A percentile compares a stretch with the other conserved stretches of the same genome.
Evolutionary conservation across 495 filamentous ascomycete genomes (phyloP).

Genomic region (Penicillium goetzii): DNA sequence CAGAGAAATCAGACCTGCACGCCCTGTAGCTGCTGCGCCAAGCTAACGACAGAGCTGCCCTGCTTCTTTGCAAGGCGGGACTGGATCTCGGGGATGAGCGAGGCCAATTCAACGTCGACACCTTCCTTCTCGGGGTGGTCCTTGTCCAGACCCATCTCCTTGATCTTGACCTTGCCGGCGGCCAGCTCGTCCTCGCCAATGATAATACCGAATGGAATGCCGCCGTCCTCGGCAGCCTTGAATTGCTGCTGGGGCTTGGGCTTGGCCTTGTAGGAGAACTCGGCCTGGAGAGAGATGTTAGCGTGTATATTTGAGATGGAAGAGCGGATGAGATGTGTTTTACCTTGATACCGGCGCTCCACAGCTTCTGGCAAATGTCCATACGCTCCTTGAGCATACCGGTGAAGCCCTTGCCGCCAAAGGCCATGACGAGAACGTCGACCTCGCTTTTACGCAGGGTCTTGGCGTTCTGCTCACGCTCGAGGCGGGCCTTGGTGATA

Average conservation of each 20-base stretch:
- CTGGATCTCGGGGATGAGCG: slow-evolving; percentile 66
- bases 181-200: slow-evolving; percentile 80
- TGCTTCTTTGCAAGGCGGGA: slow-evolving; percentile 35
- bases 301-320: background rate
- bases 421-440: slow-evolving; percentile 90
- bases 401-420: slow-evolving; percentile 84
- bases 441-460: slow-evolving; percentile 70
- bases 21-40: slow-evolving; percentile 34
- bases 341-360: slow-evolving; percentile 80
- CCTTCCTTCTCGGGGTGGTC: slow-evolving; percentile 88
- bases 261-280: slow-evolving; percentile 79
- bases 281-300: slow-evolving; percentile 52
- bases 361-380: slow-evolving; percentile 69
- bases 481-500: slow-evolving; percentile 78
- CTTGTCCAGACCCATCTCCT: slow-evolving; percentile 78
- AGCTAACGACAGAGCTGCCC: slow-evolving; percentile 19
- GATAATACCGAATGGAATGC: slow-evolving; percentile 74
- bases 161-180: slow-evolving; percentile 76
- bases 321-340: slow-evolving; percentile 9
- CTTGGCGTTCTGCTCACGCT: slow-evolving; percentile 55
- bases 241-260: slow-evolving; percentile 79
- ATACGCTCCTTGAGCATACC: slow-evolving; percentile 82
- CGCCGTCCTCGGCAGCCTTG: slow-evolving; percentile 73
- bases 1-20: slow-evolving; percentile 20
- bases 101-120: slow-evolving; percentile 63